Percentiles rank a stretch among this genome's conserved stretches.
Conservation (phyloP, 345 rosid species). For the Populus tremula region DNA sequence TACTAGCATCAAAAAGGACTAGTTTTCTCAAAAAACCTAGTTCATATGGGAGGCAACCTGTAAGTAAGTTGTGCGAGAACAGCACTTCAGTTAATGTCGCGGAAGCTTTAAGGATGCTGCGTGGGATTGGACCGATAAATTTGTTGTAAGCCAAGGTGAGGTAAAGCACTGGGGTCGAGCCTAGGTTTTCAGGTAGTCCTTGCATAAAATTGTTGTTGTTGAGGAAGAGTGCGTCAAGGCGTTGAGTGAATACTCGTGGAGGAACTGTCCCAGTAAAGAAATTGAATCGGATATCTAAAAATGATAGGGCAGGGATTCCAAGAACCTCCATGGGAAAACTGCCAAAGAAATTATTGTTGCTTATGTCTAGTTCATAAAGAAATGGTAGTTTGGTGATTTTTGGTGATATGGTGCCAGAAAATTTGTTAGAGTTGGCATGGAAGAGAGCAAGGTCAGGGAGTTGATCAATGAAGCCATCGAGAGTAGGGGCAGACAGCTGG, state of each 20-base stretch:
- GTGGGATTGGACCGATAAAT: conserved; percentile 40
- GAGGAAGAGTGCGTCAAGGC: conserved; percentile 35
- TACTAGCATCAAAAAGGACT: conserved; percentile 38
- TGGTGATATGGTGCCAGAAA: conserved; percentile 36
- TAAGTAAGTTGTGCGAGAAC: conserved; percentile 32
- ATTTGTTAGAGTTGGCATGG: conserved; percentile 51
- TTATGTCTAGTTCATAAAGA: conserved; percentile 41
- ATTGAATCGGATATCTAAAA: conserved; percentile 46
- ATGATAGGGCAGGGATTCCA: conserved; percentile 17
- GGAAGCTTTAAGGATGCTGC: conserved; percentile 27
- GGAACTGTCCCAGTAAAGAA: conserved; percentile 41
- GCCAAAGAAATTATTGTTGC: conserved; percentile 40
- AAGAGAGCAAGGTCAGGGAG: conserved; percentile 52
- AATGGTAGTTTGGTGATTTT: conserved; percentile 22
- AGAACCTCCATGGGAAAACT: conserved; percentile 31
- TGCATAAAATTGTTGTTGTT: conserved; percentile 44
- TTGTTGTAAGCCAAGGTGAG: conserved; percentile 46
- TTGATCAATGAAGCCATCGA: conserved; percentile 43
- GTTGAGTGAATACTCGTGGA: conserved; percentile 28
- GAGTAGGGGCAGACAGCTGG: conserved; percentile 29
- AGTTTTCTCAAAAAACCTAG: conserved; percentile 33
- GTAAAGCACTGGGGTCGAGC: conserved; percentile 29
- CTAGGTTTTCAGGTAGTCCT: conserved; percentile 31
- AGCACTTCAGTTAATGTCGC: conserved; percentile 35
- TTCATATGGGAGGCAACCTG: conserved; percentile 45